These are phyloP conservation scores for Chrysoporthe deuterocubensis DNA, from an alignment of 2,329 filamentous ascomycete genomes.

Conservation along the genomic window DNA sequence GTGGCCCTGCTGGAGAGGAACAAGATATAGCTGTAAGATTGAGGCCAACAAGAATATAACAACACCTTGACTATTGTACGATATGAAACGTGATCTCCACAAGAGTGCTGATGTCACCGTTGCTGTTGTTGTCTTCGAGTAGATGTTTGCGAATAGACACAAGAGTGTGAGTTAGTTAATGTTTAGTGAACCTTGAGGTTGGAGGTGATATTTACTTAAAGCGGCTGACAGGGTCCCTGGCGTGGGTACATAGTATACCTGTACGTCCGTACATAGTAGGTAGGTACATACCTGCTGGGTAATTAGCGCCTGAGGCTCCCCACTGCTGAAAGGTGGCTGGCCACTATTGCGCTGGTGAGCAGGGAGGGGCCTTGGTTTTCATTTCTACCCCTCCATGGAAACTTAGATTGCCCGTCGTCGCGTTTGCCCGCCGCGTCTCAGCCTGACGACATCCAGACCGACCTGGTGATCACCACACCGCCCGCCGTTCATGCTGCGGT, in stretches of 20 bases:
- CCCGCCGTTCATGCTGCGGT: constrained; percentile 1
- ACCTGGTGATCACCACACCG: neutral
- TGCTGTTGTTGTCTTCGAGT: no score
- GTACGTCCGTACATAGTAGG: neutral
- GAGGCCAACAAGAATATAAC: neutral
- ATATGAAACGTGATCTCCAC: no score
- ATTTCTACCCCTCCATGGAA: constrained; percentile 8
- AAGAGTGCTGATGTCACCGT: no score
- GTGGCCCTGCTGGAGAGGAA: neutral
- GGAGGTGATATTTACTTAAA: no score
- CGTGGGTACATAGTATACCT: neutral
- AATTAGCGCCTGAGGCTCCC: neutral
- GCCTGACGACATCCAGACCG: neutral
- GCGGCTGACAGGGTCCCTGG: neutral
- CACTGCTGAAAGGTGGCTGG: neutral
- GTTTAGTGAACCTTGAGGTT: no score
- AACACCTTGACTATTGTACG: neutral
- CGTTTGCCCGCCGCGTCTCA: neutral
- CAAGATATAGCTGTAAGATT: neutral
- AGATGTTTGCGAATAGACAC: no score
- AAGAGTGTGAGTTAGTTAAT: no score
- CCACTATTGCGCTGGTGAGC: neutral
- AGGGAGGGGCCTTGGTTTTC: neutral
- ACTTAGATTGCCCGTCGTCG: neutral
- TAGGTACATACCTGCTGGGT: neutral